Percentiles rank a stretch among this genome's conserved stretches.
phyloP scores from a whole-genome alignment of 805 yeast species.

The Wickerhamomyces pijperi region DNA sequence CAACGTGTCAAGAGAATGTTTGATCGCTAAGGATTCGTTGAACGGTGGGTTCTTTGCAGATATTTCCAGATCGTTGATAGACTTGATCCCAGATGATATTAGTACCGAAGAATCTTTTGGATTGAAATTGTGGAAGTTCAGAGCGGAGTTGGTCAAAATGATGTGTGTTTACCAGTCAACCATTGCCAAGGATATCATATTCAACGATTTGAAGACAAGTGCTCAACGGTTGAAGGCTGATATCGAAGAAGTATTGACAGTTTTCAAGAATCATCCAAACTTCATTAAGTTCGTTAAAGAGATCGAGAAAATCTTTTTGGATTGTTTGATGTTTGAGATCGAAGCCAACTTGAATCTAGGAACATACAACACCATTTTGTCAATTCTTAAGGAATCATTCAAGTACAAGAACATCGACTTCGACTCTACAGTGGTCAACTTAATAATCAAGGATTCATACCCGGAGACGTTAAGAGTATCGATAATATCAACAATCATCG shows the following conservation, averaged over 20 bases:
- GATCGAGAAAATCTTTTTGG: conserved; percentile 14
- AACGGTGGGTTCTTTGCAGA: conserved; percentile 13
- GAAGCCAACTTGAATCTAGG: conserved; percentile 16
- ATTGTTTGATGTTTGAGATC: conserved; percentile 14
- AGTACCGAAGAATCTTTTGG: conserved; percentile 15
- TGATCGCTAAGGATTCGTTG: conserved; percentile 5
- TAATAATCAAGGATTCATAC: conserved; percentile 6
- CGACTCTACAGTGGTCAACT: conserved; percentile 16
- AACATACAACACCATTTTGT: conserved; percentile 13
- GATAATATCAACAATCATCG: conserved; percentile 13
- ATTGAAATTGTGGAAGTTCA: conserved; percentile 11
- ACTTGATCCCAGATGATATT: conserved; percentile 15
- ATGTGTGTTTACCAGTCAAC: conserved; percentile 6
- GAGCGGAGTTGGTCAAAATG: conserved; percentile 8
- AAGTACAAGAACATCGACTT: conserved; percentile 8
- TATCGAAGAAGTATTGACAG: conserved; percentile 9
- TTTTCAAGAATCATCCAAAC: conserved; percentile 5
- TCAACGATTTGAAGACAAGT: conserved; percentile 1
- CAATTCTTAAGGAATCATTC: conserved; percentile 13
- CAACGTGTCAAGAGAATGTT: conserved; percentile 20
- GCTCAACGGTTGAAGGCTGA: conserved; percentile 6
- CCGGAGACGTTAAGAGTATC: conserved; percentile 12
- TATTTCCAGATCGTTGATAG: conserved; percentile 12
- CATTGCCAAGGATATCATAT: background rate
- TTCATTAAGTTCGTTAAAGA: conserved; percentile 6